Conservation (phyloP, 768 basidiomycete genomes). For the Trametes sanguinea region DNA sequence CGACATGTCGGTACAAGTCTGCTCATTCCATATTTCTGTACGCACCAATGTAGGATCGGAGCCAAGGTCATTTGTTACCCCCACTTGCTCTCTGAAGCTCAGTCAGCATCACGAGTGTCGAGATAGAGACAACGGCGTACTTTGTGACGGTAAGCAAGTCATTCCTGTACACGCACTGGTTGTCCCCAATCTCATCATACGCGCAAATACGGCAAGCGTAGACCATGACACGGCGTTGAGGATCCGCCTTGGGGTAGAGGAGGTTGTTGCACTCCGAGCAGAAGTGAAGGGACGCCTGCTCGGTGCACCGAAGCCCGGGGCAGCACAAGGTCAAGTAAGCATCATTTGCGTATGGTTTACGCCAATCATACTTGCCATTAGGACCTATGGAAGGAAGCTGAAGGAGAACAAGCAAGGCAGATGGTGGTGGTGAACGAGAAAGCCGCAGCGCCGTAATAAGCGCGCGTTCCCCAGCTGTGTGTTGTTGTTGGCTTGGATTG, state of each 20-base stretch:
- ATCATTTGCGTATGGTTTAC: no score
- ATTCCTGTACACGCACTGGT: slow-evolving; percentile 90
- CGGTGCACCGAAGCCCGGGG: background rate
- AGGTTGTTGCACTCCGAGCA: slow-evolving; percentile 96
- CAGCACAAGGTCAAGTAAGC: background rate
- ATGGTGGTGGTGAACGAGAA: background rate
- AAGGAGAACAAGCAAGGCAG: background rate
- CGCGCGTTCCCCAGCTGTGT: background rate
- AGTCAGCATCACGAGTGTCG: background rate
- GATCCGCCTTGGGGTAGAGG: slow-evolving; percentile 91
- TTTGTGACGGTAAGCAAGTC: slow-evolving; percentile 92
- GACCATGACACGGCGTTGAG: slow-evolving; percentile 79
- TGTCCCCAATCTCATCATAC: slow-evolving; percentile 82
- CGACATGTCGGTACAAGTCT: background rate
- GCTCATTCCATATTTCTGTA: slow-evolving; percentile 7
- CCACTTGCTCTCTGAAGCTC: slow-evolving; percentile 79
- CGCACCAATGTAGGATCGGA: slow-evolving; percentile 85
- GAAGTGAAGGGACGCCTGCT: slow-evolving; percentile 84
- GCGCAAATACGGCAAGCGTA: slow-evolving; percentile 91
- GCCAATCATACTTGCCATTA: background rate
- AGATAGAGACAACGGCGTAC: slow-evolving; percentile 43
- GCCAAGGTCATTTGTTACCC: slow-evolving; percentile 85
- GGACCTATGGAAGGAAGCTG: background rate
- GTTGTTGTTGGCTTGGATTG: no score
- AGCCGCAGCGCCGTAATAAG: background rate